These are phyloP conservation scores for Colletotrichum acutatum DNA, from an alignment of 2,329 filamentous ascomycete species.

Conservation along the genomic window DNA sequence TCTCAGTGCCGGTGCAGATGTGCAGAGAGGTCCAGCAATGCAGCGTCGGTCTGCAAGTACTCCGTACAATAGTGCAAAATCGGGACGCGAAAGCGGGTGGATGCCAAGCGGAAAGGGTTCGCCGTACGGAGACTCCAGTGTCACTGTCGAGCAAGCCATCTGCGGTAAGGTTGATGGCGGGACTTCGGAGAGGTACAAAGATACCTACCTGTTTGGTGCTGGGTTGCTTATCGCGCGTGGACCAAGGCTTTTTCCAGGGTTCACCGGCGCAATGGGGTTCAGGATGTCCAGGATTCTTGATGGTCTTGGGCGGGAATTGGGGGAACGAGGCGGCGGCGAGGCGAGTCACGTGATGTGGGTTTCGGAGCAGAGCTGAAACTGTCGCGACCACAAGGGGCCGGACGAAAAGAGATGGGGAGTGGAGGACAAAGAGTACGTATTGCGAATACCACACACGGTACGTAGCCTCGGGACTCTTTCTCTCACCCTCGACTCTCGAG, in stretches of 20 bases:
- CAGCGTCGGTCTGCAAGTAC: neutral
- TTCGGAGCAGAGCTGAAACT: constrained; percentile 35
- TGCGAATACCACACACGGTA: neutral
- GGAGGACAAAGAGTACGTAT: neutral
- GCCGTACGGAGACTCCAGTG: neutral
- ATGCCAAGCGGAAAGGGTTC: neutral
- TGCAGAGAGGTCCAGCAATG: neutral
- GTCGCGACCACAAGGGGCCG: constrained; percentile 29
- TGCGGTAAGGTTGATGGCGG: neutral
- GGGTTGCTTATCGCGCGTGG: constrained; percentile 6
- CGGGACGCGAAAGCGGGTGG: neutral
- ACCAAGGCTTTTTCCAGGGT: neutral
- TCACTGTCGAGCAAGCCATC: neutral
- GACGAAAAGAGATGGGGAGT: constrained; percentile 17
- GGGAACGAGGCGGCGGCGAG: neutral
- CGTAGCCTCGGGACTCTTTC: no score
- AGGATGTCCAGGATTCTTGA: no score
- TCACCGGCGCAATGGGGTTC: neutral
- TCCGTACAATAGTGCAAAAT: neutral
- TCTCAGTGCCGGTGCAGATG: neutral
- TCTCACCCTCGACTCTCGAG: no score
- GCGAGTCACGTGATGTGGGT: constrained; percentile 28
- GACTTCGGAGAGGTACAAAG: neutral
- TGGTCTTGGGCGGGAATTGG: no score
- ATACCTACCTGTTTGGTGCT: neutral